A percentile compares a stretch with the other conserved stretches of the same genome.
Conservation (phyloP, 2,329 filamentous ascomycete genomes). For the Podosphaera fusca region DNA sequence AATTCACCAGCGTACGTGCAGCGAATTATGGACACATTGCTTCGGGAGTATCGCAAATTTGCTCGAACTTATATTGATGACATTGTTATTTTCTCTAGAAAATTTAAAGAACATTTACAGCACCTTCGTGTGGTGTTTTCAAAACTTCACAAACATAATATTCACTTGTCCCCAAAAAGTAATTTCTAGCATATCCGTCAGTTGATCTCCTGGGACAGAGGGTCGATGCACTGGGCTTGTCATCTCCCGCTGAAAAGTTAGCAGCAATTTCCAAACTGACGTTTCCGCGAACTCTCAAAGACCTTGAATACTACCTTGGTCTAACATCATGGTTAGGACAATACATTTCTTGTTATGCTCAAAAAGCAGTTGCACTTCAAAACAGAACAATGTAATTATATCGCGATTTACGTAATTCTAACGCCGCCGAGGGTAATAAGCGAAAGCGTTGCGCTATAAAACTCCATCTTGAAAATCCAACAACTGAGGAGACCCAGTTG, state of each 20-base stretch:
- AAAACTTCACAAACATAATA: neutral
- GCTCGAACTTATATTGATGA: neutral
- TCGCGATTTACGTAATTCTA: neutral
- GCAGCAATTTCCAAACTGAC: neutral
- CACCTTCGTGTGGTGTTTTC: neutral
- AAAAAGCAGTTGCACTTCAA: neutral
- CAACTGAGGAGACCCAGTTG: neutral
- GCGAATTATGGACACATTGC: no score
- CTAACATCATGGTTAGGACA: neutral
- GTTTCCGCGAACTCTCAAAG: neutral
- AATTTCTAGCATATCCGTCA: neutral
- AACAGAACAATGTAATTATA: neutral
- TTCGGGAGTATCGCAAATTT: no score
- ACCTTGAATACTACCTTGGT: neutral
- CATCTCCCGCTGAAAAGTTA: neutral
- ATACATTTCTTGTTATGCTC: neutral
- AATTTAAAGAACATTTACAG: neutral
- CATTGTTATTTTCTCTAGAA: neutral
- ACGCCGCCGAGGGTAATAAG: neutral
- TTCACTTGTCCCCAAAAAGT: neutral
- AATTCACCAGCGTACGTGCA: no score
- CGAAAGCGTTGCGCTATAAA: neutral
- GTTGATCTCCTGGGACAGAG: neutral
- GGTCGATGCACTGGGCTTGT: neutral
- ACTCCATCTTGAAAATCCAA: neutral